phyloP scores from a whole-genome alignment of 2,329 filamentous ascomycete genomes.

The Penicillium sp. region DNA sequence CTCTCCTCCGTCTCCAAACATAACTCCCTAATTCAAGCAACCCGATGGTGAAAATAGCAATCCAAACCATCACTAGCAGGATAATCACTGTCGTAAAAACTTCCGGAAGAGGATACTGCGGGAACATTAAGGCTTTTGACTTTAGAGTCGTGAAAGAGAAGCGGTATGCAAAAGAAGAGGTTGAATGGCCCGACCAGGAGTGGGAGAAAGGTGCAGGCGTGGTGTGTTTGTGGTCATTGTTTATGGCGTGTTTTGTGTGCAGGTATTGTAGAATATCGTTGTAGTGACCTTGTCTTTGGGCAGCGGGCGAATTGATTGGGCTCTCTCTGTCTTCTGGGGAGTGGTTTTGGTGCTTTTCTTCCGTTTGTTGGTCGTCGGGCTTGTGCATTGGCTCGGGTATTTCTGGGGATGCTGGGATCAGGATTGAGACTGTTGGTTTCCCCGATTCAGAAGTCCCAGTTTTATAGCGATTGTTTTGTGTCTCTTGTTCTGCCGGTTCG shows the following conservation, averaged over 20 bases:
- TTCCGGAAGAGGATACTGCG: constrained; percentile 9
- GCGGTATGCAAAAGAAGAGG: constrained; percentile 16
- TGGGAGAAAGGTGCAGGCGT: neutral
- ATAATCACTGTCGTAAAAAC: constrained; percentile 19
- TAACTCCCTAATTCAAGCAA: constrained; percentile 23
- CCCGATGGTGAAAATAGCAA: constrained; percentile 22
- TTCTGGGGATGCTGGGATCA: constrained; percentile 12
- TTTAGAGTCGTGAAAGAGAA: constrained; percentile 16
- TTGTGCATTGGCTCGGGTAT: neutral
- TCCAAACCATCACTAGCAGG: constrained; percentile 24
- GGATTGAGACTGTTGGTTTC: constrained; percentile 13
- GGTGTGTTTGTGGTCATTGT: neutral
- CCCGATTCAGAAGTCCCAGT: neutral
- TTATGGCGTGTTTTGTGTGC: neutral
- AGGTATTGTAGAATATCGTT: constrained; percentile 4
- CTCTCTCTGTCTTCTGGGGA: neutral
- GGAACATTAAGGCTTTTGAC: neutral
- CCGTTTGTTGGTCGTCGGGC: neutral
- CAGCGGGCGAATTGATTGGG: neutral
- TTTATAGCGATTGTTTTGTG: constrained; percentile 1
- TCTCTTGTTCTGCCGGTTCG: neutral
- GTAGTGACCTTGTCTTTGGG: constrained; percentile 2
- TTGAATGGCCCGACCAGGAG: constrained; percentile 1
- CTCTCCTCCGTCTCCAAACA: constrained; percentile 14
- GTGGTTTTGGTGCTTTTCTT: neutral